Evolutionary conservation across 331 rosid genomes (phyloP).

Genomic region (Arachis monticola): DNA sequence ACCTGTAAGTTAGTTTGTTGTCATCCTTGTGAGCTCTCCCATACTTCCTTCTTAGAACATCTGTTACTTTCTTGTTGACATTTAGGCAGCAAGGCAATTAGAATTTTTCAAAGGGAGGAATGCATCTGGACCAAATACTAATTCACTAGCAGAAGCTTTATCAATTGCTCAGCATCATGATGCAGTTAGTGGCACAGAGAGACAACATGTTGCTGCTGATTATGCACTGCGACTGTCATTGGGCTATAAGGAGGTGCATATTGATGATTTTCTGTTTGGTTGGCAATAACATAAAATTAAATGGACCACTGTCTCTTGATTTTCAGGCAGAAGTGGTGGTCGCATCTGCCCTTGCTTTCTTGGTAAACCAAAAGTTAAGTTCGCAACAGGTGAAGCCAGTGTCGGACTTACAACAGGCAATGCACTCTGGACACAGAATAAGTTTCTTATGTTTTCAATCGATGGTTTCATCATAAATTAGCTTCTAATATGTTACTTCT

Average conservation of each 20-base stretch:
- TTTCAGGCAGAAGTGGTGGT: slow-evolving; percentile 81
- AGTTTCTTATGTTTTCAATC: slow-evolving; percentile 17
- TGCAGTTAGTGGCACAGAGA: slow-evolving; percentile 71
- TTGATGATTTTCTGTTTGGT: slow-evolving; percentile 34
- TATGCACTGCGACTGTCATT: slow-evolving; percentile 57
- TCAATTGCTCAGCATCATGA: slow-evolving; percentile 70
- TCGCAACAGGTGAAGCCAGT: slow-evolving; percentile 37
- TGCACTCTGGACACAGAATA: slow-evolving; percentile 25
- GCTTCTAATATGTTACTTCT: neutral
- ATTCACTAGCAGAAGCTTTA: slow-evolving; percentile 82
- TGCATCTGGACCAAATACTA: slow-evolving; percentile 65
- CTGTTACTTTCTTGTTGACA: slow-evolving; percentile 32
- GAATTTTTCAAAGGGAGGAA: slow-evolving; percentile 77
- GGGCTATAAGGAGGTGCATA: slow-evolving; percentile 57
- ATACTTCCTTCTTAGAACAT: slow-evolving; percentile 19
- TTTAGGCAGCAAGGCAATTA: slow-evolving; percentile 90
- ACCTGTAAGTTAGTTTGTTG: slow-evolving; percentile 26
- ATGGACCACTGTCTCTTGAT: slow-evolving; percentile 22
- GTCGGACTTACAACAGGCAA: slow-evolving; percentile 71
- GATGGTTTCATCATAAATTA: slow-evolving; percentile 12
- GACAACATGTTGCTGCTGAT: slow-evolving; percentile 69
- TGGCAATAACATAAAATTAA: slow-evolving; percentile 33
- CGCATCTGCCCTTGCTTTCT: slow-evolving; percentile 77
- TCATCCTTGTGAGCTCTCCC: slow-evolving; percentile 35
- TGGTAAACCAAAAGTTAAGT: slow-evolving; percentile 61